Evolutionary conservation across 176 grass and related monocot genomes (phyloP), one percentile per base, ranked within the genome.

Genomic region (Melocanna baccifera): DNA sequence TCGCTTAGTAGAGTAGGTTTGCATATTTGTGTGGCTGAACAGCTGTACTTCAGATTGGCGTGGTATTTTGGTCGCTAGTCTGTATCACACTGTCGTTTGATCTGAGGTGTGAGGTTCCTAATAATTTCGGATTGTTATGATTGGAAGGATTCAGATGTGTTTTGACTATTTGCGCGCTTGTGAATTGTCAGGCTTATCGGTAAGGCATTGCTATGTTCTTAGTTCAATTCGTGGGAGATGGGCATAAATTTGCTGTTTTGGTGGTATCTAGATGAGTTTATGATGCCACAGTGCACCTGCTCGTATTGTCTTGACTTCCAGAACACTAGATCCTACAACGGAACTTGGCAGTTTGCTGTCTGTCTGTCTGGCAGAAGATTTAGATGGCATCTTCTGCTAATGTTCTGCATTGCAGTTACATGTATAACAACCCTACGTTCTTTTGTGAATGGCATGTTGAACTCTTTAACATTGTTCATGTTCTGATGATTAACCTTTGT

Each of bases 291-390:
- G 34, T 81, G 46, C 14, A 28, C 12, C 1, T 74, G 13, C 68
- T 40, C 40, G 22, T 73, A 36, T 23, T 23, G 8, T 34, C 25
- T 77, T 50, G 41, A 16, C 12, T 75, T 65, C 12, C 0, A 63
- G 26, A 29, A 30, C 25, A 62, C 25, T 56, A 81, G 29, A 39
- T 39, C 18, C n/a, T 74, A 40, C 1, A 0, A 40, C 1, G 25
- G 53, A n/a, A 15, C 63, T 41, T 25, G 36, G 18, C 11, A 42
- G 1, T 73, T 5, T 4, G 1, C 4, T 66, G 26, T 26, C 37
- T 87, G 26, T 26, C 37, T 87, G 62, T 87, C 40, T 39, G n/a
- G 9, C 32, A 59, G 61, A 20, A 75, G 57, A 42, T 62, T 18
- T 62, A 19, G 5, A 18, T 45, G 55, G 0, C 18, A 55, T 61